Evolutionary conservation across 768 basidiomycete species (phyloP).

Genomic region (Phaeotremella skinneri): DNA sequence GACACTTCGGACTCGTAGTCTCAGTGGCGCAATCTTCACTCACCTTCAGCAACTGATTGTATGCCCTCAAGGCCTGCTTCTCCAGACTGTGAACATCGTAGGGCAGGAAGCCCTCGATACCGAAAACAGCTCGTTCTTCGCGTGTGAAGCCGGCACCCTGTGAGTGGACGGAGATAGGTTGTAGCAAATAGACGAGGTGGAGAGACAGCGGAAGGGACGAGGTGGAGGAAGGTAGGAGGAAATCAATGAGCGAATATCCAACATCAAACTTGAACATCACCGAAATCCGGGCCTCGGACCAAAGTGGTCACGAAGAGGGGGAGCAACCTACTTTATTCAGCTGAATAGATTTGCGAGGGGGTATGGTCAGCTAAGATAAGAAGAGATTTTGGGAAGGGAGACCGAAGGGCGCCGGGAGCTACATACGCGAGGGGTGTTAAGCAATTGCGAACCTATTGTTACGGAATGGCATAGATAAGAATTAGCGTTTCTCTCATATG

Average conservation of each 20-base stretch:
- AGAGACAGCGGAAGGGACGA: no score
- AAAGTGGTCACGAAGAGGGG: neutral
- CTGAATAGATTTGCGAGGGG: conserved; percentile 9
- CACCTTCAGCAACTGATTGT: conserved; percentile 57
- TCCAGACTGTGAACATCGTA: conserved; percentile 51
- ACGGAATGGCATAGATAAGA: neutral
- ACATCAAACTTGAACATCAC: no score
- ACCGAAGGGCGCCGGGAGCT: neutral
- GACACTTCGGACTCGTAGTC: no score
- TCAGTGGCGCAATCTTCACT: conserved; percentile 7
- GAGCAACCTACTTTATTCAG: conserved; percentile 36
- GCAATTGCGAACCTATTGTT: conserved; percentile 34
- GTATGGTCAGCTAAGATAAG: neutral
- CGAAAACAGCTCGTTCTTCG: conserved; percentile 69
- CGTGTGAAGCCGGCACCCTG: conserved; percentile 71
- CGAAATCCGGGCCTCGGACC: no score
- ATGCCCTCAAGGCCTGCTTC: conserved; percentile 64
- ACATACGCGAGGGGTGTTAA: conserved; percentile 41
- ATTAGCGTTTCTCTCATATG: neutral
- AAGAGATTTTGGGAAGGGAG: no score
- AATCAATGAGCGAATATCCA: no score
- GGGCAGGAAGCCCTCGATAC: conserved; percentile 55
- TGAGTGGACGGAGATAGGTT: neutral
- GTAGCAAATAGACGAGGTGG: no score
- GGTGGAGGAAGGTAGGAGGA: no score